Conservation (phyloP, 2,329 filamentous ascomycete genomes). For the Aspergillus spinulosporus region DNA sequence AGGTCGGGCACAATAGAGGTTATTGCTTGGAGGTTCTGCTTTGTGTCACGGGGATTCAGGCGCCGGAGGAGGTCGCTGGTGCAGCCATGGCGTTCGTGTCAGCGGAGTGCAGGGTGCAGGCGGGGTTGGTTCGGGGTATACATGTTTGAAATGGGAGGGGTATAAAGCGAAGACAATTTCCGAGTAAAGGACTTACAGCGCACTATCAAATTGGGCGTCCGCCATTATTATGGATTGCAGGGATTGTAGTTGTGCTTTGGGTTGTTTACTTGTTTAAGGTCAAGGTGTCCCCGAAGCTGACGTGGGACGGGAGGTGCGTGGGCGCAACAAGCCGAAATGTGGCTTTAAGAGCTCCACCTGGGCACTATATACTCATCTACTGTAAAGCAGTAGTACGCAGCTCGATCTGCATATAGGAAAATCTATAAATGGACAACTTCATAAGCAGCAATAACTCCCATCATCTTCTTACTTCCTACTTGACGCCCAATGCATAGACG, state of each 20-base stretch:
- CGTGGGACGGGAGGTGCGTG: conserved; percentile 22
- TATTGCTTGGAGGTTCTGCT: conserved; percentile 82
- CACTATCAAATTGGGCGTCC: conserved; percentile 53
- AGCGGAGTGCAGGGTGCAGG: conserved; percentile 25
- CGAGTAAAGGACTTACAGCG: conserved; percentile 44
- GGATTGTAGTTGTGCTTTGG: conserved; percentile 17
- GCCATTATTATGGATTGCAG: conserved; percentile 37
- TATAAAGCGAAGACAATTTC: neutral
- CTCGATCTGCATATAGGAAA: no score
- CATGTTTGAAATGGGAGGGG: neutral
- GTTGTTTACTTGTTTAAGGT: conserved; percentile 22
- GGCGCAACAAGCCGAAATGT: conserved; percentile 14
- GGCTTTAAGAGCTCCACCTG: conserved; percentile 15
- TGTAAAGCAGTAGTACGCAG: neutral
- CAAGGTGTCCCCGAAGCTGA: conserved; percentile 14
- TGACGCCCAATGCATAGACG: no score
- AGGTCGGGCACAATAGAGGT: conserved; percentile 86
- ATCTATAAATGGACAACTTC: no score
- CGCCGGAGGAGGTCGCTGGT: conserved; percentile 93
- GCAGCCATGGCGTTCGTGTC: conserved; percentile 21
- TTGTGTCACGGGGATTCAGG: conserved; percentile 90
- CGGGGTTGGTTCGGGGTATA: conserved; percentile 25
- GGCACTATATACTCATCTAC: neutral
- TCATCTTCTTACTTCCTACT: no score
- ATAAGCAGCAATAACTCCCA: no score